Evolutionary conservation across 1,284 basidiomycete species (phyloP).

Genomic region (Sanghuangporus sanghuang): DNA sequence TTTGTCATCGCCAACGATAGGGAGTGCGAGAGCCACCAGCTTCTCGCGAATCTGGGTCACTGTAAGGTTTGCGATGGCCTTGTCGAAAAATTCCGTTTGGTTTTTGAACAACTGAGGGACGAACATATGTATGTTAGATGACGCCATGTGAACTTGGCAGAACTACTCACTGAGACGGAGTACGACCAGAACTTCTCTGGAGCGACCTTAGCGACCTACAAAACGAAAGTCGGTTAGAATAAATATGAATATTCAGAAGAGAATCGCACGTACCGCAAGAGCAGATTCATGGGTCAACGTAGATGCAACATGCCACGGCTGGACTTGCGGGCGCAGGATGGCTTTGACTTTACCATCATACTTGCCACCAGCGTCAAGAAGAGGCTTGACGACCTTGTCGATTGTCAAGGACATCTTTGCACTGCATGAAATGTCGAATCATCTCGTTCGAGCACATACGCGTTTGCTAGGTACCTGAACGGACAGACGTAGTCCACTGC

Average conservation of each 20-base stretch:
- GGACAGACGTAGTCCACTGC: slow-evolving; percentile 87
- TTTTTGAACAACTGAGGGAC: slow-evolving; percentile 61
- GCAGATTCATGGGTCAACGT: slow-evolving; percentile 79
- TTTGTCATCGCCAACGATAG: slow-evolving; percentile 43
- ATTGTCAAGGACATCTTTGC: slow-evolving; percentile 60
- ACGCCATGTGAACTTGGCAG: neutral
- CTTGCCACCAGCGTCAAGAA: slow-evolving; percentile 54
- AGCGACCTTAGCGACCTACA: slow-evolving; percentile 56
- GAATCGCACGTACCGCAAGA: slow-evolving; percentile 55
- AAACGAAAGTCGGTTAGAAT: neutral
- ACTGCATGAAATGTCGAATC: slow-evolving; percentile 29
- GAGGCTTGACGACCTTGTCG: slow-evolving; percentile 54
- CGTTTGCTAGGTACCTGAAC: slow-evolving; percentile 47
- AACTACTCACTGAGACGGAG: slow-evolving; percentile 52
- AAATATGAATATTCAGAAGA: neutral
- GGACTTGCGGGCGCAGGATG: slow-evolving; percentile 78
- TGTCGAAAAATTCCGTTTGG: slow-evolving; percentile 78
- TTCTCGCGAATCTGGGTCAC: slow-evolving; percentile 73
- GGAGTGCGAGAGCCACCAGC: slow-evolving; percentile 55
- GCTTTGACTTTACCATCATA: slow-evolving; percentile 78
- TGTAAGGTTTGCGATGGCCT: slow-evolving; percentile 64
- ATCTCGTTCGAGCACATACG: slow-evolving; percentile 21
- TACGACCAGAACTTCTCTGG: slow-evolving; percentile 80
- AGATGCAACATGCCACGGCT: slow-evolving; percentile 77
- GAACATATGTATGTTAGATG: neutral